A percentile compares a stretch with the other conserved stretches of the same genome.
These are phyloP conservation scores for Colletotrichum tamarilloi DNA, from an alignment of 2,329 filamentous ascomycete genomes.

Conservation along the genomic window DNA sequence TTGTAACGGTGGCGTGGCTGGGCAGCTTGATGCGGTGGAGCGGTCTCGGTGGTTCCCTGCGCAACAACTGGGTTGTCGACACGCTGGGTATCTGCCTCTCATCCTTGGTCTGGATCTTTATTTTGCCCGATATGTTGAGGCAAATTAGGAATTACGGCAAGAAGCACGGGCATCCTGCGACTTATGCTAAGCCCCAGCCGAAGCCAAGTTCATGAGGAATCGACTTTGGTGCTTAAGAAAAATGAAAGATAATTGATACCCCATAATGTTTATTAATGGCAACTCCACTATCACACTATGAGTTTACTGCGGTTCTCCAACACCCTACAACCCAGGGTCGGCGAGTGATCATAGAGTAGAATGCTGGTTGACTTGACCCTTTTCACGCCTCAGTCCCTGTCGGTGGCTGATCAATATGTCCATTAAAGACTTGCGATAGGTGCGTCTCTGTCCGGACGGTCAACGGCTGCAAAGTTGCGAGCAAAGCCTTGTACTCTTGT, in stretches of 20 bases:
- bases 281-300: background rate
- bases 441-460: background rate
- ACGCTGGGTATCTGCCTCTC: constrained; percentile 63
- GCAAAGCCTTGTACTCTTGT: background rate
- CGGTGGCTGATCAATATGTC: background rate
- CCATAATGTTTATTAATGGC: background rate
- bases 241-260: background rate
- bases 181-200: constrained; percentile 48
- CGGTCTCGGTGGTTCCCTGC: constrained; percentile 63
- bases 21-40: constrained; percentile 77
- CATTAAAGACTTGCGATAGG: background rate
- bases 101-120: constrained; percentile 68
- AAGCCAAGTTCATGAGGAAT: constrained; percentile 10
- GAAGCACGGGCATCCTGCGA: constrained; percentile 68
- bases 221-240: background rate
- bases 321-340: too few species aligned
- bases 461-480: background rate
- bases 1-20: constrained; percentile 80
- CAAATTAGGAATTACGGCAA: constrained; percentile 68
- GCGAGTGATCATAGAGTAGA: too few species aligned
- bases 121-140: constrained; percentile 64
- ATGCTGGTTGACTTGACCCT: too few species aligned
- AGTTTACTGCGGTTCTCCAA: too few species aligned
- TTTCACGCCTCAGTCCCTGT: background rate
- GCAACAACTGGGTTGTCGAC: constrained; percentile 71